Base-by-base conservation (phyloP, 2,329 filamentous ascomycete genomes). In the Aspergillus sp. region DNA sequence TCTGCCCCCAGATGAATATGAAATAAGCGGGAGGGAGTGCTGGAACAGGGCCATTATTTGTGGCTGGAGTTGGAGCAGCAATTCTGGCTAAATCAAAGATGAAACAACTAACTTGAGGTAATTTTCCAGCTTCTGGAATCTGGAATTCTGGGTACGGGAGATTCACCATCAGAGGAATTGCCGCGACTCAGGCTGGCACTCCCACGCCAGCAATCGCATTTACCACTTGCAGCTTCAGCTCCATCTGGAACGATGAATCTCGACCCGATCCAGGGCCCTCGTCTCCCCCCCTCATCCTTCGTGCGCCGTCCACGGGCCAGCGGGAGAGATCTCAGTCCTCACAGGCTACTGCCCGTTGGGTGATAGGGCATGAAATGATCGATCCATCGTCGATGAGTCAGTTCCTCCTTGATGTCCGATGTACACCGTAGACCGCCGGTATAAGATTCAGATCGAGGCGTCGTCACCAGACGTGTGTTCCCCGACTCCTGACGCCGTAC, bases 101-200 rank as follows among this genome's bases (percentile, higher is more conserved):
- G 56, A 58, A 58, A 58, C 56, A 22, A 15, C 56, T 53, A 58
- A 33, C 46, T 20, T 19, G 48, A 50, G 48, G 48, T 50, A 50
- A 50, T 55, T 49, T 54, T 49, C 39, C 48, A 50, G 46, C n/a
- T 17, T 42, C 51, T 45, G 37, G 56, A 54, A 30, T 30, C 27
- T 30, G 27, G 27, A 9, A 30, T 30, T 30, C 27, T 30, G 27
- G 27, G 54, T 54, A 54, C 42, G 48, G 39, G 24, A 20, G 27
- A 24, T 41, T 37, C 19, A 37, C 15, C 34, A 37, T 37, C 34
- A 37, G 15, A 37, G 34, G 13, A 37, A n/a, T 37, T 37, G 47
- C 39, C 34, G 34, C 34, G 34, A 37, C 34, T 30, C 2, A 30
- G 27, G 3, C 24, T 27, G 24, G 7, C 24, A 8, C 27, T 30